Percentiles rank a stretch among this genome's conserved stretches.
These are phyloP conservation scores for Adansonia grandidieri DNA, from an alignment of 441 rosid species.

Conservation along the genomic window DNA sequence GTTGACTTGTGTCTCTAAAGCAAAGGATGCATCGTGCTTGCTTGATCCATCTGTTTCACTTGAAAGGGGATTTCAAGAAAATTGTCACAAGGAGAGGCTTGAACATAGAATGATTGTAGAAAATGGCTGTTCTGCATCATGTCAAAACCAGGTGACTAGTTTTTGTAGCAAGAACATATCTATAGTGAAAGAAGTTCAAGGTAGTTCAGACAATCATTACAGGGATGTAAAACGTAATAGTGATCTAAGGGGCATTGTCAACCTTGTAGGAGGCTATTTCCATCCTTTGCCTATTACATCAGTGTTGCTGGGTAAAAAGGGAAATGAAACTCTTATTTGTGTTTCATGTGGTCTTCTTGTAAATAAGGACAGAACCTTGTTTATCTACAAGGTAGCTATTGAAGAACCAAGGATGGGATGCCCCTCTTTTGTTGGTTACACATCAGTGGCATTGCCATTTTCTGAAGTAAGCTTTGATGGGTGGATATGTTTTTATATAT, in stretches of 20 bases:
- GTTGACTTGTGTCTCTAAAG: conserved; percentile 32
- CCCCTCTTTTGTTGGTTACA: conserved; percentile 77
- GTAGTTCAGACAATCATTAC: conserved; percentile 42
- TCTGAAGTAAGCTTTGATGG: conserved; percentile 44
- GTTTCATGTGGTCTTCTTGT: conserved; percentile 57
- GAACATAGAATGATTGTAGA: conserved; percentile 35
- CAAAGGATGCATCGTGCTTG: conserved; percentile 34
- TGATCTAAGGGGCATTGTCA: conserved; percentile 51
- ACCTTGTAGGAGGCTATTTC: conserved; percentile 77
- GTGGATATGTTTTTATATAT: conserved; percentile 44
- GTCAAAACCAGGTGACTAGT: conserved; percentile 35
- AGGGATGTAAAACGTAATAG: conserved; percentile 43
- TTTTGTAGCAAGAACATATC: conserved; percentile 32
- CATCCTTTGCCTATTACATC: conserved; percentile 68
- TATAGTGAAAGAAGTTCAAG: conserved; percentile 36
- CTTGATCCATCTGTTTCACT: conserved; percentile 34
- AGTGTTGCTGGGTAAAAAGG: conserved; percentile 53
- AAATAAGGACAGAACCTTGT: conserved; percentile 55
- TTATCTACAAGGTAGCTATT: conserved; percentile 63
- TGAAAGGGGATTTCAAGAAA: conserved; percentile 36
- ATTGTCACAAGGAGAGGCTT: conserved; percentile 34
- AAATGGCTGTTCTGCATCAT: conserved; percentile 30
- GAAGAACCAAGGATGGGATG: conserved; percentile 58
- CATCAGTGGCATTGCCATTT: conserved; percentile 53
- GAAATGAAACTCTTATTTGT: conserved; percentile 63